Evolutionary conservation across 192 early-diverging fungal species (phyloP), one percentile per base, ranked within the genome.

Genomic region (Geranomyces michiganensis): DNA sequence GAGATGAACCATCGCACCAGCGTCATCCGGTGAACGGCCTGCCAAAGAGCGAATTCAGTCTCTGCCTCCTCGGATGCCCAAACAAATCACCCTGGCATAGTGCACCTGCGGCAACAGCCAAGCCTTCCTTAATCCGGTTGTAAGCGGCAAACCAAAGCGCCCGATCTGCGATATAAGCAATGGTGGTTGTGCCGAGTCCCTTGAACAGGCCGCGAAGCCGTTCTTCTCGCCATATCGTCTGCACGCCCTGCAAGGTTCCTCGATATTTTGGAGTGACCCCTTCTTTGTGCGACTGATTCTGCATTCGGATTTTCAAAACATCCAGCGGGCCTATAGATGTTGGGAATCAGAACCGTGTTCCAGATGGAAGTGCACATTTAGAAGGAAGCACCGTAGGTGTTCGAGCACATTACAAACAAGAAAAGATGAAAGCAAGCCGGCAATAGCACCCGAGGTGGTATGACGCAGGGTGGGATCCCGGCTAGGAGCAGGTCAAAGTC

Each of bases 61-160:
- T 41, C 8, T 15, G 44, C 61, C 46, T 27, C 19, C 19, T n/a
- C 41, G 27, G 43, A 6, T 45, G 62, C 12, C 62, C 10, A 10
- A 41, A 41, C 3, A 41, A 3, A 41, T 41, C 36, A 41, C 8
- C 8, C 29, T 4, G 1, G 58, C 58, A 48, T 58, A 44, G 32
- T 48, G n/a, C 22, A 79, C 77, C 75, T 13, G 71, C 58, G 10
- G 46, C 17, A 27, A 51, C 41, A 1, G 78, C 67, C 49, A 82
- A n/a, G 17, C 0, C 10, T 12, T 65, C 67, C 83, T 96, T 95
- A 19, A 87, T 87, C 27, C 84, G 83, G 67, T 96, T 93, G 75
- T 96, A 98, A 0, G 89, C 90, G 5, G 90, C 86, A 83, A 96
- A 96, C 81, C 94, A 98, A 47, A 98, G 91, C 36, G 91, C 93